phyloP scores from a whole-genome alignment of 225 moss, liverwort and hornwort species.

The Bryum argenteum region DNA sequence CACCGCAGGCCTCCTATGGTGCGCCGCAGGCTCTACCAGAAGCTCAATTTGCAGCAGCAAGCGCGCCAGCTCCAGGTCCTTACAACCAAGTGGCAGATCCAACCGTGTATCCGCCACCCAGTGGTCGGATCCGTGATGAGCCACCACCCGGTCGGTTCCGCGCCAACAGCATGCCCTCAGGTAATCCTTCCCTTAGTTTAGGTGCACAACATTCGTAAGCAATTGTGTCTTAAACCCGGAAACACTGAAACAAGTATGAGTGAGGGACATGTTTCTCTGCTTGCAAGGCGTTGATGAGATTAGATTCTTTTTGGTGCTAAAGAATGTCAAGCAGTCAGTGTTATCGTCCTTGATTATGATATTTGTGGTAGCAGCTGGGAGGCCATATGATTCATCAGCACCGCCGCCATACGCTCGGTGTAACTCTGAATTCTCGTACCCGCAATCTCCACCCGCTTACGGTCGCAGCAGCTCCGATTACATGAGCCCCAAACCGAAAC shows the following conservation, averaged over 20 bases:
- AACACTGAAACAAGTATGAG: too few relatives aligned
- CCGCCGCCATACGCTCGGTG: conserved; percentile 1
- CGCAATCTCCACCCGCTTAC: conserved; percentile 7
- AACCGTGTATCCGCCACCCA: conserved; percentile 3
- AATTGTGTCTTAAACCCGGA: too few relatives aligned
- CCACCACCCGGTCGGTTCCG: conserved; percentile 8
- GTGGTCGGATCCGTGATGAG: conserved; percentile 16
- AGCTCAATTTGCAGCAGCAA: not conserved
- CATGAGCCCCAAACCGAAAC: conserved; percentile 11
- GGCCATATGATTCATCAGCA: conserved; percentile 22
- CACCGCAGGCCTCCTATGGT: not conserved
- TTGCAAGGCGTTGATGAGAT: too few relatives aligned
- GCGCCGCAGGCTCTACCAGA: not conserved
- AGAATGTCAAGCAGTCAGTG: not conserved
- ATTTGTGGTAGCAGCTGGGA: conserved; percentile 22
- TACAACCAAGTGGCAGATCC: conserved; percentile 29
- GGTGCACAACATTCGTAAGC: not conserved
- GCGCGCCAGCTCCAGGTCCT: conserved; percentile 7
- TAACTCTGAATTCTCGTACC: conserved; percentile 21
- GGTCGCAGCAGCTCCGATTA: conserved; percentile 23
- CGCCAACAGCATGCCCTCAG: conserved; percentile 20
- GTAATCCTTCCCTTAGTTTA: not conserved
- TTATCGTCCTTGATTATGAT: not conserved
- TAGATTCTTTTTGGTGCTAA: not conserved
- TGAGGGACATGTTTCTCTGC: too few relatives aligned